Percentiles rank a stretch among this genome's conserved stretches.
Evolutionary conservation across 257 asterid species (phyloP).

Genomic region (Solanum acaule): DNA sequence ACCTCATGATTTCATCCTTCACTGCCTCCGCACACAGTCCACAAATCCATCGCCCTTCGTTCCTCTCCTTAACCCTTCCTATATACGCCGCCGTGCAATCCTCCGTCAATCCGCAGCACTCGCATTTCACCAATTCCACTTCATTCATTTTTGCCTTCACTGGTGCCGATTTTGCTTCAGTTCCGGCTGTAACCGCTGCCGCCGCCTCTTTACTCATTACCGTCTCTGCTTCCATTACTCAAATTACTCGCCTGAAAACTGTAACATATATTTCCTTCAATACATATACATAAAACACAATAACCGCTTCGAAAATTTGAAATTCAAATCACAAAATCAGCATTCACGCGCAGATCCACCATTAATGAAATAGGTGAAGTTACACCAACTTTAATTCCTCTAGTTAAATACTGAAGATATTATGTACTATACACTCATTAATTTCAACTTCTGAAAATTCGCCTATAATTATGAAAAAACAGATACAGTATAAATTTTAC

Average conservation of each 20-base stretch:
- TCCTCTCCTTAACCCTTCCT: conserved; percentile 38
- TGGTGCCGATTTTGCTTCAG: neutral
- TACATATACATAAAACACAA: neutral
- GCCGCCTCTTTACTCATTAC: neutral
- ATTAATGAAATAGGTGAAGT: neutral
- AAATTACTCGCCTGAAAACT: neutral
- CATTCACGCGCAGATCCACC: neutral
- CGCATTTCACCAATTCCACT: conserved; percentile 50
- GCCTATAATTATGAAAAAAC: neutral
- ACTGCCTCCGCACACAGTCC: conserved; percentile 85
- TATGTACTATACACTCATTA: neutral
- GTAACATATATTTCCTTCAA: neutral
- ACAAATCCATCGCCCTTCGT: conserved; percentile 76
- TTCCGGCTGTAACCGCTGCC: neutral
- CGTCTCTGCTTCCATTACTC: neutral
- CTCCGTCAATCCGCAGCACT: conserved; percentile 79
- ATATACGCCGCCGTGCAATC: conserved; percentile 74
- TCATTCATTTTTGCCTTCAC: conserved; percentile 16
- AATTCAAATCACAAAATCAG: neutral
- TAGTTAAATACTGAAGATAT: neutral
- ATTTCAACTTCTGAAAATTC: neutral
- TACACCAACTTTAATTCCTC: neutral
- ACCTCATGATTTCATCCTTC: conserved; percentile 51
- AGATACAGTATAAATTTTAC: neutral
- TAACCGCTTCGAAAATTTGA: neutral